Conservation (phyloP, 495 filamentous ascomycete species). For the Aspergillus coremiiformis region DNA sequence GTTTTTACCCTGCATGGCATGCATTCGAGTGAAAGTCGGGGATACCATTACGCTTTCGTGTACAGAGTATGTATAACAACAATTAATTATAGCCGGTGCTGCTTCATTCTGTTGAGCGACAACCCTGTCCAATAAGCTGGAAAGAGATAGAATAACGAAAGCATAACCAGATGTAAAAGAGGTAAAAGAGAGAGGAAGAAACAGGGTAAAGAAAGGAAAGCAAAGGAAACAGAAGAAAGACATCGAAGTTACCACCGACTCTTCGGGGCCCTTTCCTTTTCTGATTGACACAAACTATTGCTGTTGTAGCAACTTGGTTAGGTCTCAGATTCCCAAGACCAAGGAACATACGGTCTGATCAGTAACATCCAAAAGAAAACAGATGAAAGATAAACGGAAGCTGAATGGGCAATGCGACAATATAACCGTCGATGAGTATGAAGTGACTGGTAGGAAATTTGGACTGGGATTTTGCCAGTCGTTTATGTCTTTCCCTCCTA, state of each 20-base stretch:
- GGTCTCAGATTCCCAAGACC: not conserved
- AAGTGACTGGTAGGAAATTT: not conserved
- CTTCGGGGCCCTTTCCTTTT: not conserved
- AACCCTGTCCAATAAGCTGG: no score
- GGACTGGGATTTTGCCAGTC: not conserved
- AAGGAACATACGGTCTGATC: not conserved
- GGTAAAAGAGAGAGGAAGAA: not conserved
- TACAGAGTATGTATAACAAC: not conserved
- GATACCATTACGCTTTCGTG: not conserved
- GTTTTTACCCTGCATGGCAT: conserved; percentile 39
- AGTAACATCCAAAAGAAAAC: not conserved
- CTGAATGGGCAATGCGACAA: not conserved
- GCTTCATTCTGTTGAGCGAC: not conserved
- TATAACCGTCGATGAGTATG: not conserved
- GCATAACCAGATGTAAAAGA: not conserved
- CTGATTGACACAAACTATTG: not conserved
- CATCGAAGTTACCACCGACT: not conserved
- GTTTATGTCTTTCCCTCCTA: not conserved
- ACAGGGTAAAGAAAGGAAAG: not conserved
- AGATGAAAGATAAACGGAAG: not conserved
- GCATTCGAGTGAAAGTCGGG: not conserved
- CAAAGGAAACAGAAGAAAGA: not conserved
- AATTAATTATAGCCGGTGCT: not conserved
- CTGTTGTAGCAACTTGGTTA: not conserved
- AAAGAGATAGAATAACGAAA: conserved; percentile 7